Base-by-base conservation (phyloP, 805 yeast genomes). In the Candida khao-thaluensis region DNA sequence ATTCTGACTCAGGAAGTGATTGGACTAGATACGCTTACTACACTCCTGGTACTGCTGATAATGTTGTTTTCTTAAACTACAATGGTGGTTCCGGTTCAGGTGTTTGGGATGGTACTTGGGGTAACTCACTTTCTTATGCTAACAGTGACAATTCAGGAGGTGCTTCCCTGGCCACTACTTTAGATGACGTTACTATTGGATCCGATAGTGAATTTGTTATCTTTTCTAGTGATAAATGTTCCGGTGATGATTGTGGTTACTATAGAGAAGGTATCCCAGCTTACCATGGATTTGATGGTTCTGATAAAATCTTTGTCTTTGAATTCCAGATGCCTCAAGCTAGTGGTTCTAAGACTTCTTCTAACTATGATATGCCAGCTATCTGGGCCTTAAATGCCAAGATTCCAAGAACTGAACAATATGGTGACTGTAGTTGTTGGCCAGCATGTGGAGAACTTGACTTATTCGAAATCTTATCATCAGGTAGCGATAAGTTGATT, bases 341-440 rank as follows among this genome's bases (percentile, higher is more conserved):
- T 50, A 31, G 55, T 34, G 57, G 72, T 24, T 69, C 74, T 45
- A 22, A 42, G n/a, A 40, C 47, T 38, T 60, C 74, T 32, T 61
- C 56, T 55, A 89, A 90, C 74, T 74, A 75, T 57, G 97, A 93
- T 65, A 91, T 93, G 98, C 99, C 99, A 51, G 98, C 99, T 47
- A 77, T 90, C 54, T 90, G 98, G 98, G 72, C 90, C 64, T 79
- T 90, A 62, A 90, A 90, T 64, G 96, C 96, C 47, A 85, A 86
- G 74, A 82, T 90, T 59, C 96, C 99, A 69, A 87, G 99, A 76
- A 90, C 97, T 51, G 69, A 82, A 57, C 98, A 93, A 71, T 93
- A 93, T 69, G 97, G 97, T 63, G 60, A 76, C 15, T 93, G 98
- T 74, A 88, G 97, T 25, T 93, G 99, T 77, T 93, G 99, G 99